These are phyloP conservation scores for Hypocrella siamensis DNA, from an alignment of 2,329 filamentous ascomycete species.

Conservation along the genomic window DNA sequence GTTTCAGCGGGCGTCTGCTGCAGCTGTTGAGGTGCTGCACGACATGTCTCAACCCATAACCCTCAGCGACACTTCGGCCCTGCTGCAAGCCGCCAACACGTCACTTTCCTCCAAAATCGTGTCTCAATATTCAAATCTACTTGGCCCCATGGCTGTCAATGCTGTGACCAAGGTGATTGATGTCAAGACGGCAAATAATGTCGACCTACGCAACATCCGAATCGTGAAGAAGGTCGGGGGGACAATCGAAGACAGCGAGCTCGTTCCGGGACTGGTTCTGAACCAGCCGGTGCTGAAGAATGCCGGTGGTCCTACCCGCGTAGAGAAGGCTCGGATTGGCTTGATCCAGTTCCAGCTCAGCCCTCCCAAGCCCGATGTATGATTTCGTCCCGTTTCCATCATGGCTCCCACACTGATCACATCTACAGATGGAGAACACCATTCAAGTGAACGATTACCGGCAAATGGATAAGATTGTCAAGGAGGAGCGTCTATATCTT, in stretches of 20 bases:
- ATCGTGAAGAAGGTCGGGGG: slow-evolving; percentile 96
- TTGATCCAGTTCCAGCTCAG: slow-evolving; percentile 98
- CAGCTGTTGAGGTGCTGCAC: slow-evolving; percentile 78
- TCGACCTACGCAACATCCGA: slow-evolving; percentile 89
- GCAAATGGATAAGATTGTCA: slow-evolving; percentile 99
- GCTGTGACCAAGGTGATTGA: slow-evolving; percentile 94
- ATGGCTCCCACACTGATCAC: neutral
- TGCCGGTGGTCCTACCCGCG: slow-evolving; percentile 74
- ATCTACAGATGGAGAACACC: slow-evolving; percentile 83
- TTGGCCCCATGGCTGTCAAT: slow-evolving; percentile 97
- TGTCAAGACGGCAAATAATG: slow-evolving; percentile 86
- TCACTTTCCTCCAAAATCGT: slow-evolving; percentile 98
- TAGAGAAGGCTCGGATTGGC: slow-evolving; percentile 95
- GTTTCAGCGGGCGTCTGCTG: slow-evolving; percentile 85
- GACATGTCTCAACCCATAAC: slow-evolving; percentile 92
- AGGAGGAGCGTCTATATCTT: slow-evolving; percentile 95
- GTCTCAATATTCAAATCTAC: slow-evolving; percentile 84
- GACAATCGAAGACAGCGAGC: slow-evolving; percentile 95
- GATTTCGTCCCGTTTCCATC: slow-evolving; percentile 13
- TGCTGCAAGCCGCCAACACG: slow-evolving; percentile 92
- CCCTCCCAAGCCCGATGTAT: slow-evolving; percentile 88
- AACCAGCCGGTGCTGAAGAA: slow-evolving; percentile 90
- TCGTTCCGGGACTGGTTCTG: slow-evolving; percentile 86
- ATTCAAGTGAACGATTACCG: slow-evolving; percentile 98
- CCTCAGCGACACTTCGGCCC: slow-evolving; percentile 71